Base-by-base conservation (phyloP, 768 basidiomycete genomes). In the Tephrocybe sp. region DNA sequence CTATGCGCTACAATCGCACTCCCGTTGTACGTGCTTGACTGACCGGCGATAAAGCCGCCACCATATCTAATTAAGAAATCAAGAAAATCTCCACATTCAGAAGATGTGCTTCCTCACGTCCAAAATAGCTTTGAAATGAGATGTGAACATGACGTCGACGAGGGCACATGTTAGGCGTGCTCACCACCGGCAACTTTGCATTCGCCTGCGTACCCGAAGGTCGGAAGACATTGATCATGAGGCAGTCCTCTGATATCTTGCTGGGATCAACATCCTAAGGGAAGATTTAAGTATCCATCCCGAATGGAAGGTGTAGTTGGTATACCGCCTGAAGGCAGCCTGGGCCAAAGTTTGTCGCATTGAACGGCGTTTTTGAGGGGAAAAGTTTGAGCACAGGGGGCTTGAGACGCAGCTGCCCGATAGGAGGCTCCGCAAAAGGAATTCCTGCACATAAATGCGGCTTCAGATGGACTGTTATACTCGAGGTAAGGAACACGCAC, bases 201-300 rank as follows among this genome's bases (percentile, higher is more conserved):
- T 59, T 58, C 1, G 58, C 4, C 3, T 37, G 37, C 10, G 66
- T 45, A 10, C 72, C 72, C 0, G 73, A 67, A 0, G 84, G 83
- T 18, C 80, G 68, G 49, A 78, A 80, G 4, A 86, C 66, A 57
- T 84, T 84, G 45, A 84, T 67, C 18, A 79, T 81, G 43, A 85
- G 65, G 59, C 81, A 85, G 53, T 85, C 82, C 60, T 85, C 83
- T 18, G 80, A 79, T 34, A 64, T 72, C 58, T 56, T 51, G 26
- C 20, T 43, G 12, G 0, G 18, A 18, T 3, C 18, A 21, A 8
- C n/a, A 10, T 38, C 23, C 21, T 33, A 25, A 9, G 7, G 11
- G 15, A 36, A 36, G 6, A 7, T 14, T 9, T 36, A 8, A 7
- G 34, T 9, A 15, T 14, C 4, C 11, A 4, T 36, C 9, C 4